These are phyloP conservation scores for Trichoderma breve DNA, from an alignment of 2,329 filamentous ascomycete species.

Conservation along the genomic window DNA sequence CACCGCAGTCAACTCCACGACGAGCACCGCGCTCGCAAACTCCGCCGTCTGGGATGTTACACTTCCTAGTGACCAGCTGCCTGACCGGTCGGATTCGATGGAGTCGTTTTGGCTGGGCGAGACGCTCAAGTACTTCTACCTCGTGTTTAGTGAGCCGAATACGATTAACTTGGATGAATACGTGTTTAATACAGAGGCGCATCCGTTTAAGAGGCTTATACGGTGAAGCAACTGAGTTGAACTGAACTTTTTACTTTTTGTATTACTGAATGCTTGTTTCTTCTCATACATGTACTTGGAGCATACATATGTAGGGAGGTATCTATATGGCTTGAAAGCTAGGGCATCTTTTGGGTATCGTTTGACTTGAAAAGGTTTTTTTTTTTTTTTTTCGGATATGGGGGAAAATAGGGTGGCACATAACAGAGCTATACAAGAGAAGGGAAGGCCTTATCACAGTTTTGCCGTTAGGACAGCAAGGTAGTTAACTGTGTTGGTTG, in stretches of 20 bases:
- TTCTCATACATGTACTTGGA: background rate
- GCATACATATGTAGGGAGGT: background rate
- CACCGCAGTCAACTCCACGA: conserved; percentile 44
- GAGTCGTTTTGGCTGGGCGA: conserved; percentile 70
- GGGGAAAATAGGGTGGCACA: background rate
- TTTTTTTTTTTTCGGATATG: background rate
- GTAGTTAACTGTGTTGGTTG: background rate
- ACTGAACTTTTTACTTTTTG: background rate
- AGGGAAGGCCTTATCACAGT: background rate
- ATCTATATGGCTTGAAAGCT: background rate
- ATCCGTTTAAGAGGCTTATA: conserved; percentile 44
- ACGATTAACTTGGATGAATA: conserved; percentile 66
- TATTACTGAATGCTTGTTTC: background rate
- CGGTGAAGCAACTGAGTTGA: conserved; percentile 40
- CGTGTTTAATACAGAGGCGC: conserved; percentile 59
- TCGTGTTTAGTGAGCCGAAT: conserved; percentile 65
- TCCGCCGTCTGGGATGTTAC: conserved; percentile 46
- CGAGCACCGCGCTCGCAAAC: conserved; percentile 48
- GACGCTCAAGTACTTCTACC: conserved; percentile 73
- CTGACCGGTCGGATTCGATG: conserved; percentile 57
- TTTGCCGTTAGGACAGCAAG: background rate
- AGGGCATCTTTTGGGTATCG: background rate
- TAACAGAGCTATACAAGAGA: background rate
- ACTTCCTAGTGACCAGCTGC: conserved; percentile 26
- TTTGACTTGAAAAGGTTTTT: background rate